These are phyloP conservation scores for Hirschfeldia incana DNA, from an alignment of 345 rosid species.

Conservation along the genomic window DNA sequence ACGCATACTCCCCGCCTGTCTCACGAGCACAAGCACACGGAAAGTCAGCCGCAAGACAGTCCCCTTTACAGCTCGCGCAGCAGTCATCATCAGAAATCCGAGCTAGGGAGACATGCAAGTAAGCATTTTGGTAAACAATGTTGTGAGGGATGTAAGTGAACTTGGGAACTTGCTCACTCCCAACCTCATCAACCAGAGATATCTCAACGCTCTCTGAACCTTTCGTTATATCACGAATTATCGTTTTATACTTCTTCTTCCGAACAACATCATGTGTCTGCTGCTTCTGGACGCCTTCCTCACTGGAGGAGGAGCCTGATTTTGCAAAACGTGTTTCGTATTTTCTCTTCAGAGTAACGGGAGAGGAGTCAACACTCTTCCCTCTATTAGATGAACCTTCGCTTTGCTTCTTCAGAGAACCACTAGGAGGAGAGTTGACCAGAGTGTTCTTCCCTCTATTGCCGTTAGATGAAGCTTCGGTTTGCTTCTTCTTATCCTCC, in stretches of 20 bases:
- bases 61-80: conserved; percentile 65
- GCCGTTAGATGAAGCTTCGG: not conserved
- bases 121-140: conserved; percentile 63
- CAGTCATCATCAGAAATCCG: conserved; percentile 75
- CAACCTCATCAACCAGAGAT: conserved; percentile 56
- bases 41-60: conserved; percentile 59
- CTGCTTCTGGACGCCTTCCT: conserved; percentile 6
- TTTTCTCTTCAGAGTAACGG: conserved; percentile 16
- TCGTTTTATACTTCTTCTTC: conserved; percentile 30
- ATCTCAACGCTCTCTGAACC: conserved; percentile 64
- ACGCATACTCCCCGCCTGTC: conserved; percentile 87
- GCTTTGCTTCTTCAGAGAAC: not conserved
- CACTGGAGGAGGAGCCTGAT: conserved; percentile 26
- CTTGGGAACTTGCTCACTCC: conserved; percentile 49
- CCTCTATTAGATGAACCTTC: conserved; percentile 35
- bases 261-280: not conserved
- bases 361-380: conserved; percentile 19
- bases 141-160: conserved; percentile 71
- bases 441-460: not conserved
- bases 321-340: conserved; percentile 32
- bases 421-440: not conserved
- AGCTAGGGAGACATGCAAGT: conserved; percentile 61
- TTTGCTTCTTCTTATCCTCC: conserved; percentile 13
- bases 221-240: conserved; percentile 49
- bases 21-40: conserved; percentile 84